These are phyloP conservation scores for Croton setiger DNA, from an alignment of 441 rosid species.

Conservation along the genomic window DNA sequence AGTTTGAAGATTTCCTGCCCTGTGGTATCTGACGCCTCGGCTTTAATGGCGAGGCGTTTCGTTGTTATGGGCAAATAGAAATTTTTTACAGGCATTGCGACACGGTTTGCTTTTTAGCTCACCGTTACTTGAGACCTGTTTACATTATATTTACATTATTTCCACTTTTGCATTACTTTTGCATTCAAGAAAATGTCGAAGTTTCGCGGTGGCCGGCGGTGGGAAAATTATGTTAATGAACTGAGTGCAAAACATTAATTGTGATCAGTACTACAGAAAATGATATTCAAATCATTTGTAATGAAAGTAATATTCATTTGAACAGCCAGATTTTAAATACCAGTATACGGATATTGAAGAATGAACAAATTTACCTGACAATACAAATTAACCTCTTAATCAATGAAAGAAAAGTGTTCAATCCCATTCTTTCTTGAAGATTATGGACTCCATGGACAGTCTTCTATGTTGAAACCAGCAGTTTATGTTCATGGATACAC, in stretches of 20 bases:
- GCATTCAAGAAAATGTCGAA: no score
- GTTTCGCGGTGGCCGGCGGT: no score
- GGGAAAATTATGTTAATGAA: not conserved
- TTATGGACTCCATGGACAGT: not conserved
- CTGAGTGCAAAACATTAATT: not conserved
- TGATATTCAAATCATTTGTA: no score
- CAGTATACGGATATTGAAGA: no score
- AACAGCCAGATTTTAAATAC: no score
- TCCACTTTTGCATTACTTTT: not conserved
- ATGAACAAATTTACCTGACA: not conserved
- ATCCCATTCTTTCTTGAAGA: not conserved
- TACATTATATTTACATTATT: not conserved
- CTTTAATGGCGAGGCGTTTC: slow-evolving; percentile 18
- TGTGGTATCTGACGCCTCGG: slow-evolving; percentile 25
- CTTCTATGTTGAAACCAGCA: not conserved
- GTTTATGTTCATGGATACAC: not conserved
- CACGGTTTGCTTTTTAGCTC: slow-evolving; percentile 22
- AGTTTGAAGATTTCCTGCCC: slow-evolving; percentile 1
- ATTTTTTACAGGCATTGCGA: slow-evolving; percentile 23
- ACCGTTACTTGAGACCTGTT: slow-evolving; percentile 20
- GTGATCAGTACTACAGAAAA: no score
- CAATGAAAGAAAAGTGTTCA: not conserved
- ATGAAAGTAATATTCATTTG: no score
- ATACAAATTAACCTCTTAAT: not conserved
- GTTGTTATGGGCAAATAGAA: slow-evolving; percentile 17